Conservation (phyloP, 2,329 filamentous ascomycete genomes). For the Cladosporium sp. region DNA sequence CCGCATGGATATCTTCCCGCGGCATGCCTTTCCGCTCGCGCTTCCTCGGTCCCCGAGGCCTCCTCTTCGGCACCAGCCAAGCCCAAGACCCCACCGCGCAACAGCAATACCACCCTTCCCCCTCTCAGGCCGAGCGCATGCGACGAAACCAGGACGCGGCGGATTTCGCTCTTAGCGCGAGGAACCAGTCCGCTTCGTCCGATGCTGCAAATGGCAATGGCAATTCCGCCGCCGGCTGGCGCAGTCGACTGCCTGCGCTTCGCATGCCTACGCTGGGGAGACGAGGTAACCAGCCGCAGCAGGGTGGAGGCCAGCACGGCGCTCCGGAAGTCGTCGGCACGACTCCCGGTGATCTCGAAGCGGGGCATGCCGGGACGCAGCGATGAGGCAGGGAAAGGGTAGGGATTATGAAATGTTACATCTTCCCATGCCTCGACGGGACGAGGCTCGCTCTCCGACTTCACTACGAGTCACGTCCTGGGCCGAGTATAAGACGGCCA, state of each 20-base stretch:
- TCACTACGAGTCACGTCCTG: too few relatives aligned
- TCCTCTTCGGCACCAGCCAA: slow-evolving; percentile 20
- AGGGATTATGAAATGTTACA: too few relatives aligned
- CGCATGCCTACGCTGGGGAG: slow-evolving; percentile 24
- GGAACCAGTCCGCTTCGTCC: not conserved
- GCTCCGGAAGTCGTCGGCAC: slow-evolving; percentile 17
- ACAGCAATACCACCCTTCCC: slow-evolving; percentile 9
- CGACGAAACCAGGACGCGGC: slow-evolving; percentile 12
- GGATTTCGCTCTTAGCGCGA: slow-evolving; percentile 6
- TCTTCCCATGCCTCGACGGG: too few relatives aligned
- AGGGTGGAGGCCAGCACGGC: slow-evolving; percentile 14
- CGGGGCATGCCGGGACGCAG: slow-evolving; percentile 16
- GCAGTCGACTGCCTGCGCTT: slow-evolving; percentile 17
- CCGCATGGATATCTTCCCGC: slow-evolving; percentile 26
- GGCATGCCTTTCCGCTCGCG: slow-evolving; percentile 24
- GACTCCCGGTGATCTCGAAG: slow-evolving; percentile 27
- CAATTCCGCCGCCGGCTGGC: slow-evolving; percentile 15
- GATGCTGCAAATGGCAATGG: not conserved
- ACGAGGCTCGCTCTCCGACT: too few relatives aligned
- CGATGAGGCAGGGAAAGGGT: too few relatives aligned
- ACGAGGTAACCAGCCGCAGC: slow-evolving; percentile 15
- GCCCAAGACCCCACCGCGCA: slow-evolving; percentile 3
- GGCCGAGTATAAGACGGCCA: too few relatives aligned
- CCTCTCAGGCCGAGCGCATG: slow-evolving; percentile 12
- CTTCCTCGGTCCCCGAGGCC: slow-evolving; percentile 23